A percentile compares a stretch with the other conserved stretches of the same genome.
phyloP scores from a whole-genome alignment of 495 filamentous ascomycete genomes.

The Talaromyces trachyspermus region DNA sequence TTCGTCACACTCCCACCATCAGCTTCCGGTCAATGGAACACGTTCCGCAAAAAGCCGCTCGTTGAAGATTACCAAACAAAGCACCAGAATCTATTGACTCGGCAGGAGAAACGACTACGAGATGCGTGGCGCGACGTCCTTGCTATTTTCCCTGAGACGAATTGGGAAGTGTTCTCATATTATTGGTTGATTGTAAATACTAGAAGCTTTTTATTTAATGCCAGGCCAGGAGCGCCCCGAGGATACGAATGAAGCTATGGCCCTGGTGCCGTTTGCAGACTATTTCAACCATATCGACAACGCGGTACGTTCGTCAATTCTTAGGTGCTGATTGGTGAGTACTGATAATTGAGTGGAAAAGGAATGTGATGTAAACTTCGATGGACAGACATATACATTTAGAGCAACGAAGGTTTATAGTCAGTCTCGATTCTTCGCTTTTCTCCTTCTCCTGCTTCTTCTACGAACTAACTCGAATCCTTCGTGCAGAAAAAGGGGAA shows the following conservation, averaged over 20 bases:
- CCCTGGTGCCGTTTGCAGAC: slow-evolving; percentile 76
- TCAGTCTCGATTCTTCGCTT: slow-evolving; percentile 14
- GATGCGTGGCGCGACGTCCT: slow-evolving; percentile 51
- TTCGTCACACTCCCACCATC: slow-evolving; percentile 32
- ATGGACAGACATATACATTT: slow-evolving; percentile 54
- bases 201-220: slow-evolving; percentile 62
- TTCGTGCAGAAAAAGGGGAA: slow-evolving; percentile 42
- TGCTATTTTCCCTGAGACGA: slow-evolving; percentile 43
- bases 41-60: slow-evolving; percentile 13
- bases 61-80: slow-evolving; percentile 25
- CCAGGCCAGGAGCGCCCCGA: slow-evolving; percentile 42
- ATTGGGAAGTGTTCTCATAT: slow-evolving; percentile 53
- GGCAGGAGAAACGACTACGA: slow-evolving; percentile 56
- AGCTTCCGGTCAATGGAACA: slow-evolving; percentile 32
- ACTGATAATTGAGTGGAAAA: neutral
- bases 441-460: neutral
- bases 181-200: slow-evolving; percentile 80
- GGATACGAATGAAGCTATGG: slow-evolving; percentile 64
- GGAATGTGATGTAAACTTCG: slow-evolving; percentile 57
- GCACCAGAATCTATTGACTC: slow-evolving; percentile 47
- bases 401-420: slow-evolving; percentile 47
- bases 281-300: slow-evolving; percentile 74
- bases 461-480: neutral
- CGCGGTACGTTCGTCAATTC: slow-evolving; percentile 21
- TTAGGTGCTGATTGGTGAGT: neutral